Evolutionary conservation across 2,329 filamentous ascomycete genomes (phyloP).

Genomic region (Plectosphaerella cucumerina): DNA sequence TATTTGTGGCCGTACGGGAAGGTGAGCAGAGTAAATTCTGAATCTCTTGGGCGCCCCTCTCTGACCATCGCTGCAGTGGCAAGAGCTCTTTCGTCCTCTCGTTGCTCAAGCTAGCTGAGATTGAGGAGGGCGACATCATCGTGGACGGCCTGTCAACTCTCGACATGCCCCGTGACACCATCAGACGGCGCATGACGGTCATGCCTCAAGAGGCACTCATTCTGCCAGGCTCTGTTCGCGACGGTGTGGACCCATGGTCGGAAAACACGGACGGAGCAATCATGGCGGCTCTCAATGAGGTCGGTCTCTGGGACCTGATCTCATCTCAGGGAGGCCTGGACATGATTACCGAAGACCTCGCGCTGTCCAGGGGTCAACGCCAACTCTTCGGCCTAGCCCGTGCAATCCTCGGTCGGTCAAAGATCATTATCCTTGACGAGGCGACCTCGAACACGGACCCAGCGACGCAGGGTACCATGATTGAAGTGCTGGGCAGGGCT

Average conservation of each 20-base stretch:
- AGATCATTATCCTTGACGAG: conserved; percentile 27
- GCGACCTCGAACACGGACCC: conserved; percentile 25
- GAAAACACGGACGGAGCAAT: background rate
- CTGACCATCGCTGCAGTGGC: conserved; percentile 8
- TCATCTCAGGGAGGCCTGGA: conserved; percentile 7
- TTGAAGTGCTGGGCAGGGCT: conserved; percentile 11
- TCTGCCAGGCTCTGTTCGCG: conserved; percentile 8
- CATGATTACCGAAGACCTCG: conserved; percentile 19
- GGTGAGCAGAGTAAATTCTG: conserved; percentile 9
- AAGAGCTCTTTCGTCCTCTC: conserved; percentile 17
- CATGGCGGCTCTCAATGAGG: conserved; percentile 1
- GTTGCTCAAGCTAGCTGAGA: conserved; percentile 44
- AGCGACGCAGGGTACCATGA: conserved; percentile 20
- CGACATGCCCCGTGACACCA: conserved; percentile 8
- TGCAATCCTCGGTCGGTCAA: conserved; percentile 19
- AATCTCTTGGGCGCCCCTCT: background rate
- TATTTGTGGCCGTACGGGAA: conserved; percentile 30
- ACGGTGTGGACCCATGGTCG: conserved; percentile 3
- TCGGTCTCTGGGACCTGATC: conserved; percentile 20
- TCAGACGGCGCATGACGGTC: conserved; percentile 13
- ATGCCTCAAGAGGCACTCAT: conserved; percentile 9
- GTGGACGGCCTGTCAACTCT: conserved; percentile 22
- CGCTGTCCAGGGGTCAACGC: conserved; percentile 25
- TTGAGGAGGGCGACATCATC: conserved; percentile 28
- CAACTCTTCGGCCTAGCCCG: conserved; percentile 27